These are phyloP conservation scores for Mucor plumbeus DNA, from an alignment of 371 early-diverging fungal genomes.

Conservation along the genomic window DNA sequence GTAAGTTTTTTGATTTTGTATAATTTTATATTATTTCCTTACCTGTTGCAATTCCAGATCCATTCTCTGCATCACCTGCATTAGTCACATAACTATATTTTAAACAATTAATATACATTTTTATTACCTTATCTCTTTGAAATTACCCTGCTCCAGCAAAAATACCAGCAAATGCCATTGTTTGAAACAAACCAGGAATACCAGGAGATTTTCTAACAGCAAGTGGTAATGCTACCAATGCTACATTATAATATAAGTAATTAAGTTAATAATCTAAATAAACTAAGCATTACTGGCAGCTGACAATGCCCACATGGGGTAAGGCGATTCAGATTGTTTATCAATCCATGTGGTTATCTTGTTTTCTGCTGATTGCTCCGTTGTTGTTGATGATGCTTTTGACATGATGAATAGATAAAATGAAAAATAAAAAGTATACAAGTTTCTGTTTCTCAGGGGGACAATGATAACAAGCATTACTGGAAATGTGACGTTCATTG, in stretches of 20 bases:
- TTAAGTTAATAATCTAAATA: not conserved
- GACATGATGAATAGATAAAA: slow-evolving; percentile 19
- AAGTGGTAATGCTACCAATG: slow-evolving; percentile 41
- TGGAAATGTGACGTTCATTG: slow-evolving; percentile 1
- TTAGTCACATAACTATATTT: slow-evolving; percentile 44
- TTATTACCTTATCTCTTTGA: not conserved
- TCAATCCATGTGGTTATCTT: slow-evolving; percentile 39
- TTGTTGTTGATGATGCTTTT: slow-evolving; percentile 3
- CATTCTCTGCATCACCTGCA: slow-evolving; percentile 54
- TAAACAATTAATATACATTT: not conserved
- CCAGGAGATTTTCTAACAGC: slow-evolving; percentile 43
- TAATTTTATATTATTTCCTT: slow-evolving; percentile 4
- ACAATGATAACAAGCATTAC: not conserved
- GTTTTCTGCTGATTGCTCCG: not conserved
- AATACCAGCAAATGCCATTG: slow-evolving; percentile 46
- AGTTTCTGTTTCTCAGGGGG: slow-evolving; percentile 10
- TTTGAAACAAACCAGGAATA: slow-evolving; percentile 47
- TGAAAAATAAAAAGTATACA: slow-evolving; percentile 1
- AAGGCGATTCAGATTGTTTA: slow-evolving; percentile 44
- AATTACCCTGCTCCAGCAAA: slow-evolving; percentile 56
- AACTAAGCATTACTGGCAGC: slow-evolving; percentile 35
- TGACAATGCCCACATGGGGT: slow-evolving; percentile 51
- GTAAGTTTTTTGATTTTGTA: not conserved
- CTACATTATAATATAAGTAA: slow-evolving; percentile 18
- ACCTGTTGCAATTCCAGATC: slow-evolving; percentile 60